These are phyloP conservation scores for Suhomyces terraborum DNA, from an alignment of 1,139 yeast genomes.

Conservation along the genomic window DNA sequence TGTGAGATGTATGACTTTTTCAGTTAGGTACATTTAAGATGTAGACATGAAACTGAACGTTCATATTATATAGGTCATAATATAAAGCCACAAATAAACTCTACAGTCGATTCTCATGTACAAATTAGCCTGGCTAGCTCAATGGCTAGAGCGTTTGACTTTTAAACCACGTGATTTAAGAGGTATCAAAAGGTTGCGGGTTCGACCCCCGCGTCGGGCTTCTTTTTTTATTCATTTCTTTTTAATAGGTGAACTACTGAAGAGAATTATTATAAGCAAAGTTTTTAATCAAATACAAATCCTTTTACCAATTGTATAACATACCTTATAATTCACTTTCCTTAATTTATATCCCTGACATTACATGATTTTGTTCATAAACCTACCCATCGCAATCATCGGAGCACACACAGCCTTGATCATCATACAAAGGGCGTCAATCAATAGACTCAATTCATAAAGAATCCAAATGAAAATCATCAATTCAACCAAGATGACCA, in stretches of 20 bases:
- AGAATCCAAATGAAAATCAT: constrained; percentile 46
- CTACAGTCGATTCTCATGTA: too few species aligned
- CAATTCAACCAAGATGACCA: constrained; percentile 42
- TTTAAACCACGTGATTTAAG: constrained; percentile 22
- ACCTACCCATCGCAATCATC: constrained; percentile 49
- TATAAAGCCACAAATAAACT: too few species aligned
- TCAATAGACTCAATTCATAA: constrained; percentile 44
- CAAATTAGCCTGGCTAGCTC: constrained; percentile 41
- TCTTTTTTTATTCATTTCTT: constrained; percentile 9
- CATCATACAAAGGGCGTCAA: constrained; percentile 51
- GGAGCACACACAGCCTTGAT: constrained; percentile 52
- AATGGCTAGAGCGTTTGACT: constrained; percentile 52
- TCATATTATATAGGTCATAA: too few species aligned
- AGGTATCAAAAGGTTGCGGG: constrained; percentile 27
- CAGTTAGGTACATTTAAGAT: too few species aligned
- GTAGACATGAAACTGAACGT: too few species aligned
- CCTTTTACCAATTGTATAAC: neutral
- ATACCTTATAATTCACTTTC: neutral
- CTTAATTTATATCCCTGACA: neutral
- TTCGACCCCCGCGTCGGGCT: constrained; percentile 31
- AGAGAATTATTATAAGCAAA: too few species aligned
- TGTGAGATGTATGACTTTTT: neutral
- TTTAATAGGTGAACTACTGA: neutral
- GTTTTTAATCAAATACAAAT: neutral
- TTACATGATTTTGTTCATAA: constrained; percentile 45